Evolutionary conservation across 192 early-diverging fungal genomes (phyloP), one percentile per base, ranked within the genome.

Genomic region (Linnemannia exigua): DNA sequence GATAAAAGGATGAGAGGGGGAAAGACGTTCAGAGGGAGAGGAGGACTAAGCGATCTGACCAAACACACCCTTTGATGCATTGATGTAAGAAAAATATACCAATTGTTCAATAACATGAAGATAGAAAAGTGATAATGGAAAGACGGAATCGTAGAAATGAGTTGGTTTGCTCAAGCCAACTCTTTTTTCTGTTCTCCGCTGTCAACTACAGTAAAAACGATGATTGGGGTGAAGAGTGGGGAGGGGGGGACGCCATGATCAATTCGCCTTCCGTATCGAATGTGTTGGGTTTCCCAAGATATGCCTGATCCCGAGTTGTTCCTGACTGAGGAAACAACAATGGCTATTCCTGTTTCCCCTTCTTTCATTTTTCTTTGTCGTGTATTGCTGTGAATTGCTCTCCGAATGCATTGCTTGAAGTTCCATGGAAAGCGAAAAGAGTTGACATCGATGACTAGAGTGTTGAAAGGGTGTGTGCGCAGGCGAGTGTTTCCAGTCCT

Each of bases 1-100:
- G 36, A 72, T 46, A 75, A 38, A 58, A 37, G 63, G 38, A 35
- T 63, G 72, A 75, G 20, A 36, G 38, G 51, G n/a, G 51, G 41
- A 33, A 36, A 28, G 50, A 54, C 48, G 36, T 70, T n/a, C 68
- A 14, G 68, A 70, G 48, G 19, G 19, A 74, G 19, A 14, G 20
- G 22, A 5, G 25, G 37, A 16, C 19, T n/a, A 14, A 16, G 31
- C 37, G 22, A 44, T 76, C 58, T 11, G 36, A n/a, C 51, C 31
- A 35, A 12, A 74, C 15, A 25, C 22, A n/a, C 22, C 5, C 31
- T 19, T 9, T 28, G 31, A 51, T 37, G 33, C 50, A 67, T n/a
- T n/a, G n/a, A n/a, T n/a, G 41, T 38, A 15, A 58, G 12, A 35
- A 54, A 61, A 61, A 38, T 54, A 52, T 7, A 75, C 28, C 25